phyloP scores from a whole-genome alignment of 371 early-diverging fungal genomes.

The Circinella minor region DNA sequence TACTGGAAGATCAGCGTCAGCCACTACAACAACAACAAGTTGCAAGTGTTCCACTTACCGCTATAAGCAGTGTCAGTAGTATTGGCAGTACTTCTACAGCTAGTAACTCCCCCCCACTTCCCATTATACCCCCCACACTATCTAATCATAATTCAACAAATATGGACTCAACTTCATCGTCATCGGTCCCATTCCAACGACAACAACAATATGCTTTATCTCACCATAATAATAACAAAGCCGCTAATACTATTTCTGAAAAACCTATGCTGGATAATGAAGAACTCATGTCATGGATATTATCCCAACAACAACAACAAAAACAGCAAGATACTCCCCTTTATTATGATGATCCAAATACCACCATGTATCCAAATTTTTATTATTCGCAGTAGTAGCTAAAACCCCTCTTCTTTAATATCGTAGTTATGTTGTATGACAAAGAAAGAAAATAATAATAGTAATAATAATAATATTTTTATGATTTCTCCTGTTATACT shows the following conservation, averaged over 20 bases:
- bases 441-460: neutral
- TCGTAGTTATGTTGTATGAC: neutral
- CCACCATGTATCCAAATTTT: slow-evolving; percentile 1
- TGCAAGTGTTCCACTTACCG: neutral
- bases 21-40: neutral
- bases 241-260: neutral
- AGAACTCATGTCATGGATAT: neutral
- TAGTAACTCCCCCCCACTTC: neutral
- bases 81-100: neutral
- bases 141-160: too few relatives aligned
- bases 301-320: neutral
- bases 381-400: neutral
- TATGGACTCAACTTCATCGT: too few relatives aligned
- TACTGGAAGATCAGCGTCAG: neutral
- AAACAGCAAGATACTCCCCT: neutral
- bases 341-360: slow-evolving; percentile 1
- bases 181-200: too few relatives aligned
- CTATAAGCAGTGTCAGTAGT: neutral
- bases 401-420: neutral
- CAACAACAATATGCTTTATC: too few relatives aligned
- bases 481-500: too few relatives aligned
- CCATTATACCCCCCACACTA: neutral
- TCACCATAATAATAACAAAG: neutral
- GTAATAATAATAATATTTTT: too few relatives aligned
- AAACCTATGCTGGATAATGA: slow-evolving; percentile 4